phyloP scores from a whole-genome alignment of 1,284 basidiomycete species.

The Phlebopus sp. region DNA sequence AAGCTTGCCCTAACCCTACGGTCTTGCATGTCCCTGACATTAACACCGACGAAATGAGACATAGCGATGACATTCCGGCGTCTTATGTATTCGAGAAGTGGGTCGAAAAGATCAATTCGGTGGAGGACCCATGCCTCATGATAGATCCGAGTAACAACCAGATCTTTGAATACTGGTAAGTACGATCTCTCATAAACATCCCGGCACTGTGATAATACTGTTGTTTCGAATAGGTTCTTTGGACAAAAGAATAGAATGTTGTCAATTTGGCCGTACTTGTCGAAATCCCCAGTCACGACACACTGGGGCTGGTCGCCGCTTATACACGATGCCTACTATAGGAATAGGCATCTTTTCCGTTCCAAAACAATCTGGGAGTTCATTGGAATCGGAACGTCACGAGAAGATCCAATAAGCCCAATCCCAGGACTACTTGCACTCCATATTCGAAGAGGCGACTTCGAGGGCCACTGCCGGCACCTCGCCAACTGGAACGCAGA shows the following conservation, averaged over 20 bases:
- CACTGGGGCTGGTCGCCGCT: constrained; percentile 42
- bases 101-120: constrained; percentile 30
- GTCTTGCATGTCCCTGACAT: constrained; percentile 28
- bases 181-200: constrained; percentile 7
- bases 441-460: constrained; percentile 63
- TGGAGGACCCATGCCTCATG: constrained; percentile 37
- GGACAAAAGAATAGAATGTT: constrained; percentile 34
- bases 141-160: constrained; percentile 21
- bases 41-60: constrained; percentile 28
- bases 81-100: constrained; percentile 33
- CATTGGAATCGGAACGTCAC: constrained; percentile 1
- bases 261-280: constrained; percentile 36
- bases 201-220: constrained; percentile 4
- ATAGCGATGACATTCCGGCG: constrained; percentile 20
- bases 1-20: constrained; percentile 36
- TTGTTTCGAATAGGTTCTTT: constrained; percentile 29
- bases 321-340: constrained; percentile 34
- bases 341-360: constrained; percentile 34
- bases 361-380: constrained; percentile 14
- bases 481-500: constrained; percentile 41
- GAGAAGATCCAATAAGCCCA: constrained; percentile 7
- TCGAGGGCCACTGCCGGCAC: constrained; percentile 45
- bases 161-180: constrained; percentile 35
- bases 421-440: constrained; percentile 49
- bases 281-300: constrained; percentile 35